Evolutionary conservation across 805 yeast genomes (phyloP), one percentile per base, ranked within the genome.

Genomic region (Candida sanyiensis): DNA sequence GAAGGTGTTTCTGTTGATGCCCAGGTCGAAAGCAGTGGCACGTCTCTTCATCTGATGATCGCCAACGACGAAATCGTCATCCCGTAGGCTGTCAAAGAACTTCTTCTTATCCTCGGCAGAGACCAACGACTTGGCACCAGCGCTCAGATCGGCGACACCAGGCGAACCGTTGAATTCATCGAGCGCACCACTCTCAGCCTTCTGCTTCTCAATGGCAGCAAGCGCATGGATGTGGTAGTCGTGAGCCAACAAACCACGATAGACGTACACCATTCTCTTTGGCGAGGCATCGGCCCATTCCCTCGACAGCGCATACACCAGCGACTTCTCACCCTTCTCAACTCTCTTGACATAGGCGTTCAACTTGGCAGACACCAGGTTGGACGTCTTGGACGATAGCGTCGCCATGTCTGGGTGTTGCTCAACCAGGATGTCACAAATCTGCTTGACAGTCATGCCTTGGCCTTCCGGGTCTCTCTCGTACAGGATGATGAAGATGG

Each of bases 201-300:
- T 70, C 47, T 72, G 77, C 46, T 60, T 57, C 43, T 76, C 82
- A 66, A 77, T 72, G 33, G 80, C 77, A 45, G 72, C 73, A 37
- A 77, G 73, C 7, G 84, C 90, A 54, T 80, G 85, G 28, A 77
- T 62, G 50, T 80, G 80, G 60, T 80, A 84, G 56, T 83, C 89
- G n/a, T 76, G 70, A 22, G 90, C 74, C 45, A 84, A 66, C 21
- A 82, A 63, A 27, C 94, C 95, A 52, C 93, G 75, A 59, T 84
- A 84, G 35, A 83, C 88, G 53, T 84, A 84, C 20, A 84, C 88
- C 95, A 84, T 84, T 66, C 95, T 71, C 54, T 84, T 80, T 37
- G 95, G 95, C 3, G 87, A 78, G 13, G 90, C 87, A 58, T 83
- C 90, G 3, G 94, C 90, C 95, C 95, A 84, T 59, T 84, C 93